Evolutionary conservation across 805 yeast species (phyloP).

Genomic region (Lipomyces yamanashiensis): DNA sequence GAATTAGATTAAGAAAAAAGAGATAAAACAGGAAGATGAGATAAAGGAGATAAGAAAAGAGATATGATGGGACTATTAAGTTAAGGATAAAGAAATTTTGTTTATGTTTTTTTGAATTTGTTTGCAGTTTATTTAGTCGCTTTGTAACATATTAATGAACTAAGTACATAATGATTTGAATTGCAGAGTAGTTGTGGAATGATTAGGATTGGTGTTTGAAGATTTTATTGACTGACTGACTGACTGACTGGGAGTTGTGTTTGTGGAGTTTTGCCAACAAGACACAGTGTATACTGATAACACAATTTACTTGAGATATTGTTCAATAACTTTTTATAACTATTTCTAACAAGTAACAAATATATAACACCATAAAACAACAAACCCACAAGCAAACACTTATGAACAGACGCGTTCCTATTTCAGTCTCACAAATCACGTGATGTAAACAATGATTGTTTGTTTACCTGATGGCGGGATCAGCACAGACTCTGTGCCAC

Average conservation of each 20-base stretch:
- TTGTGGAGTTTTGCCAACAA: no score
- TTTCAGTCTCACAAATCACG: background rate
- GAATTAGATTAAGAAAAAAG: slow-evolving; percentile 1
- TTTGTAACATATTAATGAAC: slow-evolving; percentile 2
- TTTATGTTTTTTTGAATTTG: background rate
- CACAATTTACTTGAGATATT: no score
- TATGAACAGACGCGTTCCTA: no score
- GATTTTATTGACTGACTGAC: no score
- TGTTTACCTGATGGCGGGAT: background rate
- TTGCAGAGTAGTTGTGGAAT: no score
- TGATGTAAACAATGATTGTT: background rate
- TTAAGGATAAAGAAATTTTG: background rate
- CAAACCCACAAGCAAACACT: no score
- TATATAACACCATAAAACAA: background rate
- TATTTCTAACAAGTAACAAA: background rate
- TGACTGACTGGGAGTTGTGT: no score
- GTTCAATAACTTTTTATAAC: no score
- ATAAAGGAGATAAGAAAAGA: background rate
- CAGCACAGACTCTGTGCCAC: background rate
- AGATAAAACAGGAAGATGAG: background rate
- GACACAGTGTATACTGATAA: no score
- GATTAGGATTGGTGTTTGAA: no score
- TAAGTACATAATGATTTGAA: background rate
- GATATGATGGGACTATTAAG: background rate
- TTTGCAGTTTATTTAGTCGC: background rate